Base-by-base conservation (phyloP, 352 stramenopile genomes). In the Globisporangium cederbergense region DNA sequence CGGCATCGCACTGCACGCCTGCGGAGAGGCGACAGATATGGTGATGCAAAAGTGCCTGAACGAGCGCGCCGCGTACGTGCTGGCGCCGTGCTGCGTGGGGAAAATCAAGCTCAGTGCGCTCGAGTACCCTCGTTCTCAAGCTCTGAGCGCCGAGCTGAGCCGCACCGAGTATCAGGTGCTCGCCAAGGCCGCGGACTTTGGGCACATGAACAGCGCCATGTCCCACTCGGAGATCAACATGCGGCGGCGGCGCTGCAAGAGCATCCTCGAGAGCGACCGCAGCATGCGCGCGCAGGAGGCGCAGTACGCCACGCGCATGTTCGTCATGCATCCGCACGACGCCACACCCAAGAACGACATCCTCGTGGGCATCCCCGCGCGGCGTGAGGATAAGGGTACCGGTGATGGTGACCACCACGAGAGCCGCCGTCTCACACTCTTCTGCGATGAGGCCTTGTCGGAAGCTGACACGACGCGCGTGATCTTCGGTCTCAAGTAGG, bases 321-420 rank as follows among this genome's bases (percentile, higher is more conserved):
- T 88, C 50, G 79, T 93, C 49, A 95, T 95, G 86, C 73, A 90
- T 51, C 86, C 86, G 20, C 65, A 72, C 56, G 70, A 81, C 13
- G 80, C 72, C 38, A 93, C 86, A 28, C 86, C 86, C 9, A 95
- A 95, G 76, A 95, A 95, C 68, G 83, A 95, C 62, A 75, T 95
- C 32, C 58, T 95, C 20, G 83, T 95, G 32, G 86, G 86, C 6
- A 72, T 89, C 16, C 86, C 86, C 22, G 32, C 62, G n/a, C 40
- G 62, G 6, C 5, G 10, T n/a, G 32, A 58, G 14, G 28, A 25
- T 42, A 28, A 45, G 14, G 25, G 25, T 2, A 1, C 25, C 25
- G 32, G 45, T 56, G 18, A 45, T 28, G 10, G 38, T n/a, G 36
- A n/a, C n/a, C 28, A 55, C n/a, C 52, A 36, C 40, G 43, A 43